Base-by-base conservation (phyloP, 2,329 filamentous ascomycete genomes). In the Incumbomyces delicatus region DNA sequence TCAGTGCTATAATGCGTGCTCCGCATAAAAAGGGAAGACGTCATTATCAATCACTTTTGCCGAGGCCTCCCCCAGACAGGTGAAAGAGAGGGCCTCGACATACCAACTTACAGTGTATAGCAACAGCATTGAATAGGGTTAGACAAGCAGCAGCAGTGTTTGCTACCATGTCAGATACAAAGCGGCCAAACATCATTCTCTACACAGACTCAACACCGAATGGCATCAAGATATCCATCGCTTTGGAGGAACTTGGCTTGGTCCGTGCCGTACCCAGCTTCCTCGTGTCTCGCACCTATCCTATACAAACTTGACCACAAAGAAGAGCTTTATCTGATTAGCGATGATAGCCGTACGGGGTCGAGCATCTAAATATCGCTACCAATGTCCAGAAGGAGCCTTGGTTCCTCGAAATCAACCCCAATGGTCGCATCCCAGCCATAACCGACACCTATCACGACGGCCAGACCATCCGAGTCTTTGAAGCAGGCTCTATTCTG, bases 401-500 rank as follows among this genome's bases (percentile, higher is more conserved):
- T 13, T 94, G 86, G 87, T 95, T 90, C 67, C 76, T 94, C 22
- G 80, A 81, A 44, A 94, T 95, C 68, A 95, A 95, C 67, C 88
- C 88, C 53, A 95, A 95, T 63, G 88, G 88, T 53, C 84, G 88
- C 55, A 94, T 95, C 58, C 89, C 88, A 3, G 88, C 88, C 48
- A 59, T 95, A 42, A 92, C 85, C 6, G 88, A 95, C 66, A 85
- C 74, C 6, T 53, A 53, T 39, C 32, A 42, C 29, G 50, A 53
- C 40, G 85, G 86, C 56, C 70, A 83, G 62, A 70, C 72, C 30
- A 87, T 94, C 61, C 74, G 76, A 48, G 63, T 95, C 14, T 95
- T 94, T 60, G 88, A 95, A 67, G 85, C 80, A 53, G 87, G 86
- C 48, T 78, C 82, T 53, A 92, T 94, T 61, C 71, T 94, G 68